Base-by-base conservation (phyloP, 306 rosid genomes). In the Corylus heterophylla region DNA sequence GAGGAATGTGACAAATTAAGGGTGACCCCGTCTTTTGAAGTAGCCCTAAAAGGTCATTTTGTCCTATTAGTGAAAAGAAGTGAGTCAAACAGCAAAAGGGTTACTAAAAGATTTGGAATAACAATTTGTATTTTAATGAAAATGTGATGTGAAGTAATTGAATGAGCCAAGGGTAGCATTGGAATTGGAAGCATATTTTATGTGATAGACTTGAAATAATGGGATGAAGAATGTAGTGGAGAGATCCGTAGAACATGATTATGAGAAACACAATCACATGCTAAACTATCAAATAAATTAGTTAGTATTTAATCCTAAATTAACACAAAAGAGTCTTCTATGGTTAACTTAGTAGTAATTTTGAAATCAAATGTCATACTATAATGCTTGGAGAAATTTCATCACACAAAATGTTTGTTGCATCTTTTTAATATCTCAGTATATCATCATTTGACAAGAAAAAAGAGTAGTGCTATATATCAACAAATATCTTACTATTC, bases 1-100 rank as follows among this genome's bases (percentile, higher is more conserved):
- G 45, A 64, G 48, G 37, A 64, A 67, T 22, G 50, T 10, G 72
- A 67, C 29, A 42, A 42, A 42, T 42, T 37, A 58, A 63, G 49
- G 52, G 59, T 71, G 76, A 76, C 42, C 55, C 31, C 55, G 69
- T 67, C 64, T 54, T 54, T 77, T 51, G 76, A 20, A 73, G 20
- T 45, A 49, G 64, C 54, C 25, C 8, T 44, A 20, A 12, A 73
- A 54, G 74, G 74, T 51, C 78, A 27, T 54, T 51, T 64, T 66
- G 81, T 47, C 69, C 39, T 20, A 4, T 12, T n/a, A 44, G 35
- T 42, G 54, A 3, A 48, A 59, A 5, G 47, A 39, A 39, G 63
- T 17, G 45, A 18, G 11, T 39, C 71, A 67, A 18, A 67, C 37
- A 18, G 49, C 7, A n/a, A 31, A 67, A 9, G 22, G 49, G 27